These are phyloP conservation scores for Nemania sp. DNA, from an alignment of 2,329 filamentous ascomycete genomes.

Conservation along the genomic window DNA sequence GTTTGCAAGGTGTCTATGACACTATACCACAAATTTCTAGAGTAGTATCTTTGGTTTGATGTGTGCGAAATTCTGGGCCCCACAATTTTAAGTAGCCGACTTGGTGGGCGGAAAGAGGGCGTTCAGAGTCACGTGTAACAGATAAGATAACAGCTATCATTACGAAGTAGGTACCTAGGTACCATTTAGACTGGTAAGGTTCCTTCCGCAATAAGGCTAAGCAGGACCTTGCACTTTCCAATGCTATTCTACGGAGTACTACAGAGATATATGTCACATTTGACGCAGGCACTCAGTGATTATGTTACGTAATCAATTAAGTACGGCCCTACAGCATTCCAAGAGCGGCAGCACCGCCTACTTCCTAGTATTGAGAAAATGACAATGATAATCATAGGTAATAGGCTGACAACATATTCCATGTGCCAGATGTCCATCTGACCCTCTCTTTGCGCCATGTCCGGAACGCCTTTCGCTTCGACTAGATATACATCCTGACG, in stretches of 20 bases:
- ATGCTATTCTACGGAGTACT: too few species aligned
- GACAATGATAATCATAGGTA: neutral
- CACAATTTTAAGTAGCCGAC: slow-evolving; percentile 25
- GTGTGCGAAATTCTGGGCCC: slow-evolving; percentile 20
- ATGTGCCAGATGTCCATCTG: slow-evolving; percentile 8
- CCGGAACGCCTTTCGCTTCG: slow-evolving; percentile 30
- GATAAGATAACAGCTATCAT: slow-evolving; percentile 12
- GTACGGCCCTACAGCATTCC: too few species aligned
- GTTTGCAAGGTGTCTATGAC: slow-evolving; percentile 21
- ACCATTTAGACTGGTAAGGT: too few species aligned
- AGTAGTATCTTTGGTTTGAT: slow-evolving; percentile 8
- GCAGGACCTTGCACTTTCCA: too few species aligned
- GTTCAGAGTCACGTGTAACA: slow-evolving; percentile 9
- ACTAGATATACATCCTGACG: slow-evolving; percentile 24
- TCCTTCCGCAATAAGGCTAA: too few species aligned
- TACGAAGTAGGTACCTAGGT: neutral
- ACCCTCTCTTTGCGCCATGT: slow-evolving; percentile 19
- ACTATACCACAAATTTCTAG: slow-evolving; percentile 19
- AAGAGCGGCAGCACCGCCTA: too few species aligned
- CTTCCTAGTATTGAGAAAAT: too few species aligned
- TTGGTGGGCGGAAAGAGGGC: slow-evolving; percentile 9
- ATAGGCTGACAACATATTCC: slow-evolving; percentile 7
- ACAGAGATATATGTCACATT: too few species aligned
- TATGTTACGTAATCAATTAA: too few species aligned
- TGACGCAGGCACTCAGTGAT: too few species aligned